Percentiles rank a stretch among this genome's conserved stretches.
These are phyloP conservation scores for Gracilaria caudata DNA, from an alignment of 23 red algal genomes.

Conservation along the genomic window DNA sequence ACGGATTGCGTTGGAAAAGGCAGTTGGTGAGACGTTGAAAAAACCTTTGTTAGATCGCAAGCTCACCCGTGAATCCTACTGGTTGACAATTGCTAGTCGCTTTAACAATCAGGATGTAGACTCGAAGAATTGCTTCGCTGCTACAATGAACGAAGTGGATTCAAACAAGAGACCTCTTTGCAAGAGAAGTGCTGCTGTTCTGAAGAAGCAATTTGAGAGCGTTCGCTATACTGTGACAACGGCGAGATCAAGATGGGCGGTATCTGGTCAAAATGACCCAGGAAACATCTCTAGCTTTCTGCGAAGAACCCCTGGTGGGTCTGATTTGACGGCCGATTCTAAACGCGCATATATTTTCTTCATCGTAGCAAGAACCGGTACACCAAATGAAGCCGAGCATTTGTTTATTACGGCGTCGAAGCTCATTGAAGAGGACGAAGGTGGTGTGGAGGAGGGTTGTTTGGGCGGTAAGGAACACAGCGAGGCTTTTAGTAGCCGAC, in stretches of 20 bases:
- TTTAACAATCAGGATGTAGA: neutral
- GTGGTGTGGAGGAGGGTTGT: neutral
- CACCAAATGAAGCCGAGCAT: neutral
- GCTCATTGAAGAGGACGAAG: constrained; percentile 7
- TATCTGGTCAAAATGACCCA: constrained; percentile 21
- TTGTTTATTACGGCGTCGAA: neutral
- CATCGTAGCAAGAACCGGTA: neutral
- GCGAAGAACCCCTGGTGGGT: neutral
- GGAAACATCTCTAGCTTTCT: neutral
- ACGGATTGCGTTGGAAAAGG: neutral
- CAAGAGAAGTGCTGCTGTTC: neutral
- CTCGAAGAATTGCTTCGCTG: neutral
- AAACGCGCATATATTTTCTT: neutral
- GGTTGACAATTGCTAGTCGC: neutral
- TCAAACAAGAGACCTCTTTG: neutral
- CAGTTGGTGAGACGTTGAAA: neutral
- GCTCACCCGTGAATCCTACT: neutral
- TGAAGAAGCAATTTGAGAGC: neutral
- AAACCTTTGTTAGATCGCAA: neutral
- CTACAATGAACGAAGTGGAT: neutral
- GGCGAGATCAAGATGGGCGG: neutral
- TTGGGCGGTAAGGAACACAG: neutral
- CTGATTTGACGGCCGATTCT: neutral
- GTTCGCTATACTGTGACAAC: neutral
- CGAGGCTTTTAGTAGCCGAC: neutral